phyloP scores from a whole-genome alignment of 2,329 filamentous ascomycete genomes.

The Penicillium sp. region DNA sequence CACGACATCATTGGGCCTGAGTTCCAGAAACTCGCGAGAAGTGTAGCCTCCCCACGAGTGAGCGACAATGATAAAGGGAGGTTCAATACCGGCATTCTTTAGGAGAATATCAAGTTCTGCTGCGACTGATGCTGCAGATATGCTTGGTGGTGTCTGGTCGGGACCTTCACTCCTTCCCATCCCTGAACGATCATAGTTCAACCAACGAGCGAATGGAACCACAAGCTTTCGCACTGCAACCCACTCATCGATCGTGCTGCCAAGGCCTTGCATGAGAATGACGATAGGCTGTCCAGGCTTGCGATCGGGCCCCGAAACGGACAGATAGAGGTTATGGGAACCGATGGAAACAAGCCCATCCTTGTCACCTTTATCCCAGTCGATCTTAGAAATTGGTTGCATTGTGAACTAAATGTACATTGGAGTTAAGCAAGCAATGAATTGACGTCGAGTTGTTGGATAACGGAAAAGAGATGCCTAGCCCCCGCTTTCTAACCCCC shows the following conservation, averaged over 20 bases:
- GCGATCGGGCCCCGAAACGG: slow-evolving; percentile 22
- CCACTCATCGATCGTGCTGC: slow-evolving; percentile 24
- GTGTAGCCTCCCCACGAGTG: slow-evolving; percentile 20
- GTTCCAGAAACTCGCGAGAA: slow-evolving; percentile 17
- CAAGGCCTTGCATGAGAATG: slow-evolving; percentile 24
- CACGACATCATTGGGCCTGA: slow-evolving; percentile 10
- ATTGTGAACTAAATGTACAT: slow-evolving; percentile 6
- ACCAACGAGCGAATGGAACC: slow-evolving; percentile 18
- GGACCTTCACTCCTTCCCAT: slow-evolving; percentile 22
- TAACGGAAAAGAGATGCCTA: neutral
- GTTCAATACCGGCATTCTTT: slow-evolving; percentile 5
- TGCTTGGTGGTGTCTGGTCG: slow-evolving; percentile 3
- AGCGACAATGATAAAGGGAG: slow-evolving; percentile 15
- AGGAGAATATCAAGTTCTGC: slow-evolving; percentile 17
- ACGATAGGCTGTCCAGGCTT: slow-evolving; percentile 19
- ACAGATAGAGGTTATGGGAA: slow-evolving; percentile 20
- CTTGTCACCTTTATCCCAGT: slow-evolving; percentile 16
- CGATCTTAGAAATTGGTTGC: slow-evolving; percentile 7
- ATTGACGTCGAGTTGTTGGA: neutral
- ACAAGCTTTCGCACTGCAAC: slow-evolving; percentile 19
- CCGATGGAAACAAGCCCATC: slow-evolving; percentile 20
- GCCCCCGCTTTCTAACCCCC: neutral
- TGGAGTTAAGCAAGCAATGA: neutral
- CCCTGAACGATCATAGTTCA: slow-evolving; percentile 27
- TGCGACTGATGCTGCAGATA: slow-evolving; percentile 17